These are phyloP conservation scores for Apiospora rasikravindrae DNA, from an alignment of 2,329 filamentous ascomycete species.

Conservation along the genomic window DNA sequence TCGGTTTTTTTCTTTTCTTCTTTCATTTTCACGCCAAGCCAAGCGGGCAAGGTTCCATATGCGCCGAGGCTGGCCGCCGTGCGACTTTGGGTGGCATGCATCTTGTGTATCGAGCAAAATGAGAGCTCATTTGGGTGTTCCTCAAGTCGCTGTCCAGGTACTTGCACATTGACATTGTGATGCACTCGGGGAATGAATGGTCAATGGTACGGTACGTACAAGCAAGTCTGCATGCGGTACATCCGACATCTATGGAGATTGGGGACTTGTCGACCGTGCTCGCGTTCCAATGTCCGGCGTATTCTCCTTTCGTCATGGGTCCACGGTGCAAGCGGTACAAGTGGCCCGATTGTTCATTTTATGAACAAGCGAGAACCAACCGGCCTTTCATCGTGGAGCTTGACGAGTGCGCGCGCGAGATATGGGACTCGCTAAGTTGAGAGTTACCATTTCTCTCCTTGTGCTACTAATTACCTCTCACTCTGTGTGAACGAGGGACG, in stretches of 20 bases:
- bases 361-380: slow-evolving; percentile 2
- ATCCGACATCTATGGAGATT: not conserved
- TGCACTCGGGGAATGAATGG: no score
- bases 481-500: not conserved
- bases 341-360: slow-evolving; percentile 5
- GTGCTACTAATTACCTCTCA: not conserved
- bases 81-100: not conserved
- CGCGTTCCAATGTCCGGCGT: slow-evolving; percentile 13
- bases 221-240: not conserved
- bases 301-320: slow-evolving; percentile 12
- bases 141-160: not conserved
- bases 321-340: not conserved
- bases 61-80: slow-evolving; percentile 10
- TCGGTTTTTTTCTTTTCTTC: not conserved
- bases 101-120: not conserved
- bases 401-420: not conserved
- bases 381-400: slow-evolving; percentile 11
- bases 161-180: not conserved
- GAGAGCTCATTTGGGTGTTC: not conserved
- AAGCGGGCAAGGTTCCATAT: not conserved
- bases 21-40: not conserved
- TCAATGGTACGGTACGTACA: no score
- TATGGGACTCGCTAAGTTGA: not conserved
- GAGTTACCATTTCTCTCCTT: not conserved
- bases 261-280: slow-evolving; percentile 4